phyloP scores from a whole-genome alignment of 2,329 filamentous ascomycete genomes.

The Colletotrichum sp. region DNA sequence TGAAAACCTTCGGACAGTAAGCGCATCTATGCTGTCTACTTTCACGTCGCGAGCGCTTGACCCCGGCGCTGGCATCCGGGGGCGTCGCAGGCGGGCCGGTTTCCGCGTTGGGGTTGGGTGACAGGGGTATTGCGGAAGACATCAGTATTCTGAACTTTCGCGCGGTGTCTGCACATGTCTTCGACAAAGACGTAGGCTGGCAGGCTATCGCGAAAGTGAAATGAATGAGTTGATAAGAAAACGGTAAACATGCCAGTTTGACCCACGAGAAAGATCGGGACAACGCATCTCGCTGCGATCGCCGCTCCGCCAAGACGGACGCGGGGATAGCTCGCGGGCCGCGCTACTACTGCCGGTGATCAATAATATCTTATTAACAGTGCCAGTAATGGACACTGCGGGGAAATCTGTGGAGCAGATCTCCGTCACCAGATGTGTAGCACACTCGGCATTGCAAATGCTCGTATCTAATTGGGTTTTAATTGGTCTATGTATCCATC shows the following conservation, averaged over 20 bases:
- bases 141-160: neutral
- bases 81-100: neutral
- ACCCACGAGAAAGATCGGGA: neutral
- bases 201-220: neutral
- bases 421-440: neutral
- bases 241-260: neutral
- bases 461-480: neutral
- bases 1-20: neutral
- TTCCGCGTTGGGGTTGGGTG: neutral
- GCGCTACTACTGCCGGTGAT: neutral
- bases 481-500: neutral
- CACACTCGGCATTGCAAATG: neutral
- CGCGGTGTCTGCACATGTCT: neutral
- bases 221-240: neutral
- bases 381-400: neutral
- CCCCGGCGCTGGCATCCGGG: neutral
- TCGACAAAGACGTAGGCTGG: neutral
- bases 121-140: neutral
- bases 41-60: neutral
- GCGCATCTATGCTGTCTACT: neutral
- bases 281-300: neutral
- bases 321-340: neutral
- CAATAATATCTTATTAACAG: constrained; percentile 6
- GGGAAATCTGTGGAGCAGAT: neutral
- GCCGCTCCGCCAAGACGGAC: neutral